Conservation (phyloP, 2,329 filamentous ascomycete genomes). For the Penicillium sp. region DNA sequence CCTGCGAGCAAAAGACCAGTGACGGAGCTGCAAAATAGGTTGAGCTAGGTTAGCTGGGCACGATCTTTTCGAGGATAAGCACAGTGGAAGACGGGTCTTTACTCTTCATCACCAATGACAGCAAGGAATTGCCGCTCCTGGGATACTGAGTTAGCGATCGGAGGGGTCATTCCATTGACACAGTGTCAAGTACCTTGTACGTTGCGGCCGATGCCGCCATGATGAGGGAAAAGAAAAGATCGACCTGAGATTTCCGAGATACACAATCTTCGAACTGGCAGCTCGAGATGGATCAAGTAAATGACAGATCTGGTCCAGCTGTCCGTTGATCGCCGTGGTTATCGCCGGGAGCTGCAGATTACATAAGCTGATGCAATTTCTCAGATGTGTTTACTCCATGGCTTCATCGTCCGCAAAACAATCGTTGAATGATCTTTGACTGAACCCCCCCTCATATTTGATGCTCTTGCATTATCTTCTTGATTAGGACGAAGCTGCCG, state of each 20-base stretch:
- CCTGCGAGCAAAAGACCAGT: slow-evolving; percentile 93
- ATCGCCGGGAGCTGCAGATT: slow-evolving; percentile 21
- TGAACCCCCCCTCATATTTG: background rate
- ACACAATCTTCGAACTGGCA: background rate
- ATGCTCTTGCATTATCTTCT: slow-evolving; percentile 10
- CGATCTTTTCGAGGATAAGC: background rate
- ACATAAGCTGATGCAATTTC: slow-evolving; percentile 24
- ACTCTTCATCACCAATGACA: slow-evolving; percentile 92
- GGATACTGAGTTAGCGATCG: slow-evolving; percentile 19
- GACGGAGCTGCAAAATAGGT: slow-evolving; percentile 67
- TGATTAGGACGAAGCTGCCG: slow-evolving; percentile 16
- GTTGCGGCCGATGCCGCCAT: slow-evolving; percentile 60
- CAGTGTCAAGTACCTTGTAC: slow-evolving; percentile 50
- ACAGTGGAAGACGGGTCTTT: slow-evolving; percentile 5
- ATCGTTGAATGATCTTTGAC: background rate
- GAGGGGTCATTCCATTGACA: slow-evolving; percentile 44
- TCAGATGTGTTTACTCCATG: slow-evolving; percentile 1
- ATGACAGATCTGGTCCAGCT: slow-evolving; percentile 4
- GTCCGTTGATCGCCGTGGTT: slow-evolving; percentile 19
- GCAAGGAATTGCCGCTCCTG: slow-evolving; percentile 92
- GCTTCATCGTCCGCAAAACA: slow-evolving; percentile 6
- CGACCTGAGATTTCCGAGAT: background rate
- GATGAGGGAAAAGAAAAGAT: slow-evolving; percentile 12
- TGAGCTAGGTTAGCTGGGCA: slow-evolving; percentile 17
- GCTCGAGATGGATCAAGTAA: slow-evolving; percentile 2